phyloP scores from a whole-genome alignment of 2,329 filamentous ascomycete genomes.

The Claviceps fusiformis region DNA sequence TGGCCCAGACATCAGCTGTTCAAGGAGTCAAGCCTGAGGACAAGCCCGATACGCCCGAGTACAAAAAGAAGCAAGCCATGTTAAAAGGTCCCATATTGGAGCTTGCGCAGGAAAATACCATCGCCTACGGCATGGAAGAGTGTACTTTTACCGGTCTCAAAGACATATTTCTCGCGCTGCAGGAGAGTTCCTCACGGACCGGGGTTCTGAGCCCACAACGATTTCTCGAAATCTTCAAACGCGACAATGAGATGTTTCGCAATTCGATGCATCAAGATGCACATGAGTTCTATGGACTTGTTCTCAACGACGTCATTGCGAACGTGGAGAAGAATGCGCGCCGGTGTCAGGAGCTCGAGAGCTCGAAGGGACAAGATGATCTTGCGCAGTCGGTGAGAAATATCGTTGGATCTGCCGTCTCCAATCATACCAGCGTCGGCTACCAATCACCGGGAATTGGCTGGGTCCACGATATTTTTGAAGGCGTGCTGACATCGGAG shows the following conservation, averaged over 20 bases:
- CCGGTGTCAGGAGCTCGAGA: constrained; percentile 39
- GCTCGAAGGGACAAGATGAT: constrained; percentile 26
- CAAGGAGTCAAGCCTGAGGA: constrained; percentile 64
- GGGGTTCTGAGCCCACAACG: constrained; percentile 86
- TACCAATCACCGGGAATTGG: constrained; percentile 51
- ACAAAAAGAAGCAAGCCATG: constrained; percentile 94
- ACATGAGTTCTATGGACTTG: constrained; percentile 87
- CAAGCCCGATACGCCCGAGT: constrained; percentile 87
- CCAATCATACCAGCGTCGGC: constrained; percentile 23
- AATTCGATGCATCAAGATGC: constrained; percentile 97
- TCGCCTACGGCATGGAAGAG: constrained; percentile 82
- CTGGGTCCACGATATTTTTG: constrained; percentile 96
- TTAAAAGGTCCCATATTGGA: constrained; percentile 76
- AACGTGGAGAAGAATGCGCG: constrained; percentile 84
- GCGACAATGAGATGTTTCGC: constrained; percentile 94
- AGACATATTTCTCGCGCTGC: constrained; percentile 87
- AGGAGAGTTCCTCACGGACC: constrained; percentile 66
- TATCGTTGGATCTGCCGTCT: constrained; percentile 18
- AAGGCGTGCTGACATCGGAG: constrained; percentile 87
- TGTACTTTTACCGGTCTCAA: constrained; percentile 89
- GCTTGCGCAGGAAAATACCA: constrained; percentile 66
- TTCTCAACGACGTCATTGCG: constrained; percentile 91
- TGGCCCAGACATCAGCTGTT: constrained; percentile 39
- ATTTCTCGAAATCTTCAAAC: constrained; percentile 84
- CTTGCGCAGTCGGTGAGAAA: constrained; percentile 38